phyloP scores from a whole-genome alignment of 306 rosid species.

The Vachellia pachyceras region DNA sequence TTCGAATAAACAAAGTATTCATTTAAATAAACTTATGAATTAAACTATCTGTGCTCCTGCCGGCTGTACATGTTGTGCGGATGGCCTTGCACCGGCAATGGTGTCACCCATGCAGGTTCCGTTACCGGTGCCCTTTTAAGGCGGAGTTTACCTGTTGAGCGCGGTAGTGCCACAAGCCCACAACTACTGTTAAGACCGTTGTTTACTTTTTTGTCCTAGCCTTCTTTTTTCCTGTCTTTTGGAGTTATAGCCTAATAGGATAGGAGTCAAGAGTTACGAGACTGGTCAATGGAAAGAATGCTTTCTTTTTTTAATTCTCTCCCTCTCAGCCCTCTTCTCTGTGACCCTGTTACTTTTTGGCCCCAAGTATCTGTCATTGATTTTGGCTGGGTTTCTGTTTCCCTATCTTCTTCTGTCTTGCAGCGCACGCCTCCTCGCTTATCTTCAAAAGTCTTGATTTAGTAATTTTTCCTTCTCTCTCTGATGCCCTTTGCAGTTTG shows the following conservation, averaged over 20 bases:
- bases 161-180: too few species aligned
- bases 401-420: slow-evolving; percentile 12
- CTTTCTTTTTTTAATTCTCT: background rate
- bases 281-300: background rate
- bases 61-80: too few species aligned
- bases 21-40: too few species aligned
- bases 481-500: background rate
- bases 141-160: background rate
- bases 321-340: rapidly evolving
- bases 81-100: background rate
- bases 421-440: slow-evolving; percentile 5
- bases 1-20: too few species aligned
- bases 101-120: too few species aligned
- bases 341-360: slow-evolving; percentile 3
- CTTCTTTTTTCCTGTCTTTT: background rate
- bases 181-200: slow-evolving; percentile 9
- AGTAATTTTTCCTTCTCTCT: background rate
- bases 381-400: slow-evolving; percentile 6
- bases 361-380: background rate
- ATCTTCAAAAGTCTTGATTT: background rate
- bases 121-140: background rate
- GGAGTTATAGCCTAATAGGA: background rate
- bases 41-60: background rate
- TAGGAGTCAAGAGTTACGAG: background rate
- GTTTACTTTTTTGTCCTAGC: too few species aligned